Evolutionary conservation across 2,329 filamentous ascomycete genomes (phyloP).

Genomic region (Pseudogymnoascus sp.): DNA sequence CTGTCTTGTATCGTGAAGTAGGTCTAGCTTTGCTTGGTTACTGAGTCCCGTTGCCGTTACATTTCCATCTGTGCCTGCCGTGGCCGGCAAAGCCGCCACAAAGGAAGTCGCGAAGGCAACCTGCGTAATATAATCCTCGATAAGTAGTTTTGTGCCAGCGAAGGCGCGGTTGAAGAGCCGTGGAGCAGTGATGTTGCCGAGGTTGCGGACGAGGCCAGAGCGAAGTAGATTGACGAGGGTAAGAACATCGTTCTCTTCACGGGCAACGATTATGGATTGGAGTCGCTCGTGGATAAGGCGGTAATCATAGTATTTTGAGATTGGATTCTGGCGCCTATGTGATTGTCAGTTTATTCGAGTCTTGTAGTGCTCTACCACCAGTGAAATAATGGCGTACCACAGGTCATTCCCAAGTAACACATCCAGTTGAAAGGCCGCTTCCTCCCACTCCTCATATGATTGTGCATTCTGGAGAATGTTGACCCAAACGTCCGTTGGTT

Average conservation of each 20-base stretch:
- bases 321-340: conserved; percentile 69
- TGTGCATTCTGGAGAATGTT: conserved; percentile 58
- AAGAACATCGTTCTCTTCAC: conserved; percentile 65
- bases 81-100: conserved; percentile 60
- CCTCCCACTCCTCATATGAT: conserved; percentile 79
- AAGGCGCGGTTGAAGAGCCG: conserved; percentile 79
- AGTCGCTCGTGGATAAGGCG: conserved; percentile 72
- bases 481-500: conserved; percentile 57
- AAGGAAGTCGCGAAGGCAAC: conserved; percentile 75
- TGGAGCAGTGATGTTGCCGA: conserved; percentile 82
- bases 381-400: conserved; percentile 48
- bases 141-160: conserved; percentile 80
- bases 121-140: conserved; percentile 83
- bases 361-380: not conserved
- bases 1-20: conserved; percentile 79
- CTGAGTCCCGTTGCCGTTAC: conserved; percentile 38
- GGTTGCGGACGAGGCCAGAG: conserved; percentile 71
- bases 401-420: conserved; percentile 71
- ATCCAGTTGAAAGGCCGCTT: conserved; percentile 76
- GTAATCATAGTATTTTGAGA: conserved; percentile 79
- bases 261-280: conserved; percentile 60
- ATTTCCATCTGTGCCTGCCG: conserved; percentile 35
- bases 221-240: conserved; percentile 72
- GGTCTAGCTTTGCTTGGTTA: conserved; percentile 61
- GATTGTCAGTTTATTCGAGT: not conserved